A percentile compares a stretch with the other conserved stretches of the same genome.
Evolutionary conservation across 441 rosid genomes (phyloP).

Genomic region (Euphorbia celastroides): DNA sequence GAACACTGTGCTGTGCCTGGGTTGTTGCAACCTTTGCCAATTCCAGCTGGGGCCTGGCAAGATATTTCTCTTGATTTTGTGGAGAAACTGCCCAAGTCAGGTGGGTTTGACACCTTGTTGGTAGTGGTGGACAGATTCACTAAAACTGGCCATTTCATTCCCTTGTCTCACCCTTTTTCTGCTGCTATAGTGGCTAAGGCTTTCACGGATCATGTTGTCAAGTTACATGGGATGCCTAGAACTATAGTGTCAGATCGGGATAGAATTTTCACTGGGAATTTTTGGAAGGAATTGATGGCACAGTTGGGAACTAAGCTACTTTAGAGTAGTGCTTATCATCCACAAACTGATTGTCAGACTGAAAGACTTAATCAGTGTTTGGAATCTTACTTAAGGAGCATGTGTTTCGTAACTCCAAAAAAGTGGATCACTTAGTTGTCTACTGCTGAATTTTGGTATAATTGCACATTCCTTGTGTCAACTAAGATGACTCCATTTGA

Average conservation of each 20-base stretch:
- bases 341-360: neutral
- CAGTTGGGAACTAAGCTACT: neutral
- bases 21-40: too few species aligned
- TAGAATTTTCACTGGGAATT: neutral
- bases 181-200: neutral
- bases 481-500: too few species aligned
- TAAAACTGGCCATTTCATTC: neutral
- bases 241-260: neutral
- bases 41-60: too few species aligned
- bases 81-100: neutral
- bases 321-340: constrained; percentile 1
- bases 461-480: too few species aligned
- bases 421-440: too few species aligned
- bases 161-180: neutral
- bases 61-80: neutral
- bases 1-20: too few species aligned
- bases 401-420: too few species aligned
- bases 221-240: neutral
- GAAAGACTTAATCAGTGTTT: neutral
- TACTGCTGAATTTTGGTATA: too few species aligned
- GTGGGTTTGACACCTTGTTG: neutral
- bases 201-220: neutral
- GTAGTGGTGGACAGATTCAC: neutral
- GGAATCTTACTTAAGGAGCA: neutral
- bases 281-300: neutral